Percentiles rank a stretch among this genome's conserved stretches.
Conservation (phyloP, 371 early-diverging fungal genomes). For the Mucor plumbeus region DNA sequence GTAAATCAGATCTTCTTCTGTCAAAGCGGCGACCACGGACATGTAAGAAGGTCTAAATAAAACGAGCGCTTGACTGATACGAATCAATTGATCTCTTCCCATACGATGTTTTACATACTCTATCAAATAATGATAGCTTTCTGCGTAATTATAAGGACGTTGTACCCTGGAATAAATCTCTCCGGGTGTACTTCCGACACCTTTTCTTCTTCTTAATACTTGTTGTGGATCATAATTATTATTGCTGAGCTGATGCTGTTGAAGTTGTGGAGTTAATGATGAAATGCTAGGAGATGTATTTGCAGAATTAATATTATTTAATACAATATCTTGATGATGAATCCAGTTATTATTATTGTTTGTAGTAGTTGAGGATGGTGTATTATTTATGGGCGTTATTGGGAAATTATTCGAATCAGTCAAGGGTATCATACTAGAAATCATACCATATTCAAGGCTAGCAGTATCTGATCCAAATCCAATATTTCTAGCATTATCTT, state of each 20-base stretch:
- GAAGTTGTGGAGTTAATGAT: neutral
- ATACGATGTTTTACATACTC: slow-evolving; percentile 75
- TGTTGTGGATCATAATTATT: neutral
- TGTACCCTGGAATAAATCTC: slow-evolving; percentile 75
- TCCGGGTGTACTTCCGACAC: slow-evolving; percentile 48
- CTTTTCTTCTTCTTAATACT: slow-evolving; percentile 33
- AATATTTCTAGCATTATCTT: slow-evolving; percentile 27
- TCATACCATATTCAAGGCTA: slow-evolving; percentile 77
- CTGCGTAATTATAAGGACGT: slow-evolving; percentile 79
- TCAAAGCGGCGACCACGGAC: slow-evolving; percentile 80
- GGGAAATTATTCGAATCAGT: neutral
- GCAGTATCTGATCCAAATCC: slow-evolving; percentile 81
- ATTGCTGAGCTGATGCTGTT: neutral
- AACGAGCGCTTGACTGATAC: slow-evolving; percentile 81
- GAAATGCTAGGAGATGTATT: slow-evolving; percentile 21
- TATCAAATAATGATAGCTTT: slow-evolving; percentile 81
- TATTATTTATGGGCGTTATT: slow-evolving; percentile 8
- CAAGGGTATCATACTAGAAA: slow-evolving; percentile 73
- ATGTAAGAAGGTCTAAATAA: slow-evolving; percentile 86
- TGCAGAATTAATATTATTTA: slow-evolving; percentile 12
- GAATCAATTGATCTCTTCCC: slow-evolving; percentile 77
- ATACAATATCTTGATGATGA: slow-evolving; percentile 11
- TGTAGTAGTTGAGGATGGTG: neutral
- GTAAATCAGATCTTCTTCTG: slow-evolving; percentile 82
- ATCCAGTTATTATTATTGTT: slow-evolving; percentile 11